phyloP scores from a whole-genome alignment of 2,329 filamentous ascomycete species.

The Pleomassaria siparia region DNA sequence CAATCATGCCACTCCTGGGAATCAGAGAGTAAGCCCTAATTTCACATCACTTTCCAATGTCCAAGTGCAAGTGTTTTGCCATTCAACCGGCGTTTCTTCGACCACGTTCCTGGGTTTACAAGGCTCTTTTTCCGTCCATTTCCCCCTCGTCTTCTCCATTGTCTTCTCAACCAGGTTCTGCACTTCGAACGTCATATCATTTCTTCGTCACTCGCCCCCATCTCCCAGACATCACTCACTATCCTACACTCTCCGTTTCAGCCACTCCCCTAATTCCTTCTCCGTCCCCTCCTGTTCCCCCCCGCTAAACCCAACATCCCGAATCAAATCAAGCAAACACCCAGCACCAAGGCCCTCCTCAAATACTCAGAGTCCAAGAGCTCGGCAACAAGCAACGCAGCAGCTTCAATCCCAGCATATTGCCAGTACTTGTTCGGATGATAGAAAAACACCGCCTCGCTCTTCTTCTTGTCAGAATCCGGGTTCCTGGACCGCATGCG shows the following conservation, averaged over 20 bases:
- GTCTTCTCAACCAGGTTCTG: no score
- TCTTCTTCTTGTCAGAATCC: background rate
- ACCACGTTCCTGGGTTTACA: no score
- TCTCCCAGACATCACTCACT: background rate
- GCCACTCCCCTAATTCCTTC: background rate
- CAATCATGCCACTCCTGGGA: no score
- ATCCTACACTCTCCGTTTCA: background rate
- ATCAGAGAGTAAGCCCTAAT: no score
- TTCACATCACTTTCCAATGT: no score
- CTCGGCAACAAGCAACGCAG: slow-evolving; percentile 3
- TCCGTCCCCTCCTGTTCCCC: slow-evolving; percentile 8
- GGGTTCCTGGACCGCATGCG: background rate
- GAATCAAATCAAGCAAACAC: slow-evolving; percentile 13
- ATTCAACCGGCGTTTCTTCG: no score
- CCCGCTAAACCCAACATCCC: slow-evolving; percentile 9
- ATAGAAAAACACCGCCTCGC: slow-evolving; percentile 6
- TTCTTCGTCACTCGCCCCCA: no score
- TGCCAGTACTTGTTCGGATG: slow-evolving; percentile 7
- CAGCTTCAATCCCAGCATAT: slow-evolving; percentile 5
- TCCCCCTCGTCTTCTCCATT: no score
- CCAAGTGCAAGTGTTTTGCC: no score
- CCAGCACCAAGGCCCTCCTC: slow-evolving; percentile 9
- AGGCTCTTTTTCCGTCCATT: no score
- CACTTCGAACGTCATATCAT: no score
- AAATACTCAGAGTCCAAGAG: slow-evolving; percentile 6